Evolutionary conservation across 2,329 filamentous ascomycete species (phyloP).

Genomic region (Diaporthe sp.): DNA sequence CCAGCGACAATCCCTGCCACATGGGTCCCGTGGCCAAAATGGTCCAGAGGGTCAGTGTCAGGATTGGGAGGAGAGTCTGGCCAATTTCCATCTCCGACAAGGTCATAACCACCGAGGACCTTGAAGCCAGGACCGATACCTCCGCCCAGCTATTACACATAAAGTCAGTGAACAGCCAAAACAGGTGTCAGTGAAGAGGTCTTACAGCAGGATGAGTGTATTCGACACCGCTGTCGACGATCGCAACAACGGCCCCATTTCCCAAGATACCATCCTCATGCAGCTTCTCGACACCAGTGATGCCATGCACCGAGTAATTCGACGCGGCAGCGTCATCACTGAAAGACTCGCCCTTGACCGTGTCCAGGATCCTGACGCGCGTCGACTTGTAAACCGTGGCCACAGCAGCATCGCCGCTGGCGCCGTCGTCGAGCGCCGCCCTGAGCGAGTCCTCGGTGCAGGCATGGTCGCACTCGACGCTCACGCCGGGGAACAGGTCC

Average conservation of each 20-base stretch:
- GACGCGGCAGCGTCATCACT: conserved; percentile 29
- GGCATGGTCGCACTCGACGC: conserved; percentile 38
- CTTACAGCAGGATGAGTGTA: conserved; percentile 44
- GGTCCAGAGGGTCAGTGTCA: conserved; percentile 54
- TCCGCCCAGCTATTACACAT: conserved; percentile 29
- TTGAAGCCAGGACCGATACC: conserved; percentile 39
- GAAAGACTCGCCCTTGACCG: conserved; percentile 15
- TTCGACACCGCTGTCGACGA: conserved; percentile 45
- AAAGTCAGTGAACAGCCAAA: not conserved
- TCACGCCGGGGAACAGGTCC: conserved; percentile 39
- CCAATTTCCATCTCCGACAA: conserved; percentile 40
- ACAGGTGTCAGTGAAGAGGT: not conserved
- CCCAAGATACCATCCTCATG: conserved; percentile 42
- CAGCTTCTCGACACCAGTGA: conserved; percentile 45
- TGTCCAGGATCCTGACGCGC: conserved; percentile 29
- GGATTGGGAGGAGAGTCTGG: conserved; percentile 47
- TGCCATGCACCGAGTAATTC: conserved; percentile 45
- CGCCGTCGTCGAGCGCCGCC: conserved; percentile 34
- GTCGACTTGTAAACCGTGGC: conserved; percentile 21
- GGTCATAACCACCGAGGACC: conserved; percentile 40
- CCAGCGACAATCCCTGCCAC: conserved; percentile 50
- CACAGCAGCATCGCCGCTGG: conserved; percentile 1
- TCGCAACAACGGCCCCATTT: conserved; percentile 42
- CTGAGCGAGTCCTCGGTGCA: conserved; percentile 29
- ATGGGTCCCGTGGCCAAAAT: conserved; percentile 55